Conservation (phyloP, 371 early-diverging fungal genomes). For the Gilbertella persicaria region DNA sequence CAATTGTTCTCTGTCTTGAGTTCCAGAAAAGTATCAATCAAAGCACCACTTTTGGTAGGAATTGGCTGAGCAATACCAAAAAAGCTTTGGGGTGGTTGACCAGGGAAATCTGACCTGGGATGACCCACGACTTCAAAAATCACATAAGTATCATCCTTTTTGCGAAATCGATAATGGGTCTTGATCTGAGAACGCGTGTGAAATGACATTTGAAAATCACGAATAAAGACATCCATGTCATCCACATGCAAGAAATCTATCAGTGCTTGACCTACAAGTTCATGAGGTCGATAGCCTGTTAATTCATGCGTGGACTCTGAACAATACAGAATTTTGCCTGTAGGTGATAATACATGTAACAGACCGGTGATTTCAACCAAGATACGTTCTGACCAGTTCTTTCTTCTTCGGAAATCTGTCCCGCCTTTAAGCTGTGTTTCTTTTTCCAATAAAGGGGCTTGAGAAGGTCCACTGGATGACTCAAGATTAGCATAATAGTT, state of each 20-base stretch:
- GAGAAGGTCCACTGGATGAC: too few species aligned
- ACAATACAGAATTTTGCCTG: conserved; percentile 57
- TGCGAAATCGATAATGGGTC: conserved; percentile 51
- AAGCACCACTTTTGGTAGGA: conserved; percentile 46
- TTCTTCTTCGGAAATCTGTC: conserved; percentile 53
- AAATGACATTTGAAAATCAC: conserved; percentile 51
- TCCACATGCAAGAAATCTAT: conserved; percentile 63
- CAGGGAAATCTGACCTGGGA: conserved; percentile 33
- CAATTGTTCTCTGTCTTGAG: conserved; percentile 59
- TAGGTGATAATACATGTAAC: conserved; percentile 60
- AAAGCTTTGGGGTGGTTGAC: conserved; percentile 42
- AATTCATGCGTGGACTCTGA: conserved; percentile 56
- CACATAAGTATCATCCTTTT: conserved; percentile 50
- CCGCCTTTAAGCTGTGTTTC: conserved; percentile 10
- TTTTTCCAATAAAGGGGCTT: background rate
- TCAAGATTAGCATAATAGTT: background rate
- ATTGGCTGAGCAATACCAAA: conserved; percentile 57
- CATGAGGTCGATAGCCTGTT: conserved; percentile 63
- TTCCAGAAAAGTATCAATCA: conserved; percentile 58
- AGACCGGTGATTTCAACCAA: conserved; percentile 64
- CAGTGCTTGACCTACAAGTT: conserved; percentile 54
- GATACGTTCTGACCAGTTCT: conserved; percentile 59
- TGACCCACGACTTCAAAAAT: conserved; percentile 56
- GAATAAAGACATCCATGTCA: conserved; percentile 54
- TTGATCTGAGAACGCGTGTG: conserved; percentile 43